These are phyloP conservation scores for Sporobolus alterniflorus DNA, from an alignment of 202 grass and related monocot genomes.

Conservation along the genomic window DNA sequence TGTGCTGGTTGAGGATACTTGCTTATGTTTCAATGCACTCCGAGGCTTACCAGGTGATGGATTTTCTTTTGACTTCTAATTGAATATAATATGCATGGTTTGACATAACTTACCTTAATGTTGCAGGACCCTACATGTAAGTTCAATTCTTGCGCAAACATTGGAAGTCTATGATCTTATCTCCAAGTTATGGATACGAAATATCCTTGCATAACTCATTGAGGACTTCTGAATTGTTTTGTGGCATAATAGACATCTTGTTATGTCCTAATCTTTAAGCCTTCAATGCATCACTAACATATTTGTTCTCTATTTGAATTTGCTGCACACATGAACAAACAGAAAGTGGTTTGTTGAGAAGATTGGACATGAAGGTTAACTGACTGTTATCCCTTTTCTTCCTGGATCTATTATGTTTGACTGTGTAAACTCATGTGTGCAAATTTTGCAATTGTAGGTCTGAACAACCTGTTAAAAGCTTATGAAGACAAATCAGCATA, in stretches of 20 bases:
- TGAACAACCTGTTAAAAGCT: conserved; percentile 93
- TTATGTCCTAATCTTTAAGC: conserved; percentile 9
- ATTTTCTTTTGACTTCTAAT: conserved; percentile 28
- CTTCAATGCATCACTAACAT: conserved; percentile 26
- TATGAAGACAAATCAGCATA: conserved; percentile 98
- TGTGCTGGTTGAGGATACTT: conserved; percentile 96
- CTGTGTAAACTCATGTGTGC: neutral
- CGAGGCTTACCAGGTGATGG: conserved; percentile 78
- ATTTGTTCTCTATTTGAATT: conserved; percentile 32
- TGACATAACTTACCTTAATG: conserved; percentile 44
- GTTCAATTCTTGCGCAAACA: conserved; percentile 24
- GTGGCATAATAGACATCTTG: neutral
- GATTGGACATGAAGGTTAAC: conserved; percentile 86
- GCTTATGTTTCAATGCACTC: conserved; percentile 97
- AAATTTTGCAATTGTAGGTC: conserved; percentile 53
- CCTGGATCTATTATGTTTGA: conserved; percentile 20
- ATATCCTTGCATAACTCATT: conserved; percentile 13
- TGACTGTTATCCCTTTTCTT: conserved; percentile 12
- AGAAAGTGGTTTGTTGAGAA: conserved; percentile 99
- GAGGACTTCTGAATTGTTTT: conserved; percentile 7
- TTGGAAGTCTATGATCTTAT: neutral
- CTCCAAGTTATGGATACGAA: conserved; percentile 19
- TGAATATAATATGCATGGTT: conserved; percentile 26
- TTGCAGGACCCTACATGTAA: conserved; percentile 98
- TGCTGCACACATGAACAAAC: conserved; percentile 41